Base-by-base conservation (phyloP, 2,329 filamentous ascomycete genomes). In the Gyromitra esculenta region DNA sequence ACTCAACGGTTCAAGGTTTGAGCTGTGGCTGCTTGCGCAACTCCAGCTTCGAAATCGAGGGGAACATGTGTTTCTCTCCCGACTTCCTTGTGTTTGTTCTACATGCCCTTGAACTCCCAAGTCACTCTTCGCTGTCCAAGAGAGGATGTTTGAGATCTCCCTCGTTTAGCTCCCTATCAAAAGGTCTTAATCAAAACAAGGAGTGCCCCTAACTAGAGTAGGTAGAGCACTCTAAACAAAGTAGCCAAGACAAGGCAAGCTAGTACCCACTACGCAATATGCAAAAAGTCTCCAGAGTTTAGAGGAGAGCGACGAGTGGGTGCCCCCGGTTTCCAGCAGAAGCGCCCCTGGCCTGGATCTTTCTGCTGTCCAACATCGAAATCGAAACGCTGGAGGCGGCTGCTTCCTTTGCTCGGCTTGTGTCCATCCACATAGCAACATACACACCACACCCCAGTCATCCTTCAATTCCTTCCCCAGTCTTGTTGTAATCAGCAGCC, bases 171-270 rank as follows among this genome's bases (percentile, higher is more conserved):
- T 56, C 65, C 63, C 52, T 21, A 25, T 8, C 48, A 56, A 43
- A 59, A 69, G 66, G 52, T 39, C 65, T 48, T 64, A 59, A 43
- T 25, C 54, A 69, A 69, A 69, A 69, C 66, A 69, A 69, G 54
- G 45, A 70, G 56, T n/a, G 50, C 56, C 31, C 8, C 31, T 41
- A 13, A 31, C 25, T 31, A 31, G 2, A 31, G 25, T 31, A 31
- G 25, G 25, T 31, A 31, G 25, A 31, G 25, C 35, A 25, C 48
- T 37, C 37, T 39, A 57, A 54, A 64, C 65, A 45, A 66, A 57
- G 56, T 15, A 75, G 48, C 66, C 71, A 68, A 74, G 79, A 78
- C 80, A 77, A 80, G 75, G 62, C 57, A 63, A 65, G 66, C 57
- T 31, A 21, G 37, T 41, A 65, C 45, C 35, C 59, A 54, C 54